These are phyloP conservation scores for Auxenochlorella pyrenoidosa DNA, from an alignment of 139 green algal species.

Conservation along the genomic window DNA sequence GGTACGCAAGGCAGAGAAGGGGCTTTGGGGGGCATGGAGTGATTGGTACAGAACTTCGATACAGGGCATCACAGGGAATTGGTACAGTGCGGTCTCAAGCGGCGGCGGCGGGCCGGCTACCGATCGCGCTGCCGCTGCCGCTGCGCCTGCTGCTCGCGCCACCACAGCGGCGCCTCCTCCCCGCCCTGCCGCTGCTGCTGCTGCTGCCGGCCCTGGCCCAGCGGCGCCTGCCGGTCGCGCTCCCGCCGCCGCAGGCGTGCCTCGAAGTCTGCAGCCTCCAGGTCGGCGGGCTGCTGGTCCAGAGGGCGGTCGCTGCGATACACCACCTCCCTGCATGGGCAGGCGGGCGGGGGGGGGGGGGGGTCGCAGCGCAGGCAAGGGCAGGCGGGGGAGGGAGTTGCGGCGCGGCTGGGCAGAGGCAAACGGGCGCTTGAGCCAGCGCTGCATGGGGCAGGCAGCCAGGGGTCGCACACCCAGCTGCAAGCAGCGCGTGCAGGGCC, in stretches of 20 bases:
- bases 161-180: constrained; percentile 11
- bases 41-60: too few relatives aligned
- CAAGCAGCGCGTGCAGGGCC: too few relatives aligned
- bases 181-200: constrained; percentile 8
- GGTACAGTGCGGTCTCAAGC: too few relatives aligned
- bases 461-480: too few relatives aligned
- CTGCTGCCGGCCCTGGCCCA: background rate
- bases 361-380: too few relatives aligned
- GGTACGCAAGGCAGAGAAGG: background rate
- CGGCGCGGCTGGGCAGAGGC: too few relatives aligned
- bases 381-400: too few relatives aligned
- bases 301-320: constrained; percentile 37
- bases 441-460: too few relatives aligned
- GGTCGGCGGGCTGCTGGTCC: constrained; percentile 17
- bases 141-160: constrained; percentile 17
- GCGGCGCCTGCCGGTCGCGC: constrained; percentile 15
- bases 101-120: background rate
- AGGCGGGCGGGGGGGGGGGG: background rate
- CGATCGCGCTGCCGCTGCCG: background rate
- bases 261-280: constrained; percentile 42
- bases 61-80: too few relatives aligned
- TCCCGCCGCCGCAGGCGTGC: constrained; percentile 22
- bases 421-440: too few relatives aligned
- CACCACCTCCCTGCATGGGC: constrained; percentile 24
- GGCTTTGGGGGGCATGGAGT: too few relatives aligned